Conservation (phyloP, 106 monocot genomes). For the Alisma plantagoaquatica region DNA sequence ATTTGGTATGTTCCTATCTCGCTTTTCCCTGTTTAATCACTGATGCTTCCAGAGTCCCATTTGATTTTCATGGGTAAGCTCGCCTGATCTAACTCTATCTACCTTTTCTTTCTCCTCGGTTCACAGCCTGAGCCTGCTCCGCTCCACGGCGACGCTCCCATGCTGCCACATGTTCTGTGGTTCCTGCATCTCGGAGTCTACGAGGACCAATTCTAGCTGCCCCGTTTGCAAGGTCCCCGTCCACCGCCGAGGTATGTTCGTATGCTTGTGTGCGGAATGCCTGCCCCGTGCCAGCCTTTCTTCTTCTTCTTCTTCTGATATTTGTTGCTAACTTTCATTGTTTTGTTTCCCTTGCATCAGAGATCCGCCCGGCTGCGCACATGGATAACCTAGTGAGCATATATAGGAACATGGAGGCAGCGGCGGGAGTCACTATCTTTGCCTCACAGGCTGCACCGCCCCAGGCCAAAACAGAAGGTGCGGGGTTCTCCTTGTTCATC, state of each 20-base stretch:
- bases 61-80: conserved; percentile 1
- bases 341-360: conserved; percentile 33
- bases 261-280: no score
- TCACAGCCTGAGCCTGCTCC: conserved; percentile 66
- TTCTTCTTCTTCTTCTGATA: no score
- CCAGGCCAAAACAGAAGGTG: conserved; percentile 33
- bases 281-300: no score
- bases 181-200: conserved; percentile 58
- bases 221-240: conserved; percentile 94
- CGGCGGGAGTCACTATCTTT: conserved; percentile 44
- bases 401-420: conserved; percentile 79
- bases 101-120: conserved; percentile 1
- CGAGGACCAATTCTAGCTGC: conserved; percentile 56
- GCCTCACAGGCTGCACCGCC: conserved; percentile 46
- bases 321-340: no score
- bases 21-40: neutral
- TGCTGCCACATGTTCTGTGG: conserved; percentile 94
- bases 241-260: conserved; percentile 56
- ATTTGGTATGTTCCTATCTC: conserved; percentile 42
- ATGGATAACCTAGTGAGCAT: conserved; percentile 92
- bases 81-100: no score
- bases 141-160: conserved; percentile 46
- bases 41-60: neutral
- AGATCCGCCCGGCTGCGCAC: conserved; percentile 76
- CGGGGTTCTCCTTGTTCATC: neutral